These are phyloP conservation scores for Cenchrus fungigraminus DNA, from an alignment of 176 grass and related monocot species.

Conservation along the genomic window DNA sequence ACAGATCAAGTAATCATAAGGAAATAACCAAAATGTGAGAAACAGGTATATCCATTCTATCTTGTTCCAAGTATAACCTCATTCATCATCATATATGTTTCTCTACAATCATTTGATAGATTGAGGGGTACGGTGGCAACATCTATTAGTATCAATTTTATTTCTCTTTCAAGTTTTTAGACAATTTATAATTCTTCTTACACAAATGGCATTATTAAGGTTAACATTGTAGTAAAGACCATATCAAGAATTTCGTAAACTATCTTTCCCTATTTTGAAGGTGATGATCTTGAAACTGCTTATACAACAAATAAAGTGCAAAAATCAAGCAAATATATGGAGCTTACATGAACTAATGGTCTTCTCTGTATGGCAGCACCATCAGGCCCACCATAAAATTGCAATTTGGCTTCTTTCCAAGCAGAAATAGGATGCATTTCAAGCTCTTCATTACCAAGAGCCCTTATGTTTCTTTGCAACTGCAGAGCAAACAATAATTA, in stretches of 20 bases:
- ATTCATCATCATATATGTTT: conserved; percentile 7
- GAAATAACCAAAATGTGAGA: neutral
- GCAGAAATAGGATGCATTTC: conserved; percentile 72
- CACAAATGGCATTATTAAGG: neutral
- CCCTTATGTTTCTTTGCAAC: conserved; percentile 67
- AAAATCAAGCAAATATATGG: conserved; percentile 28
- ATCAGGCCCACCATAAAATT: conserved; percentile 41
- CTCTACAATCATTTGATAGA: conserved; percentile 22
- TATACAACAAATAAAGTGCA: conserved; percentile 24
- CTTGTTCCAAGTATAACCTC: neutral
- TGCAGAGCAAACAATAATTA: conserved; percentile 35
- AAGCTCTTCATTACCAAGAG: conserved; percentile 63
- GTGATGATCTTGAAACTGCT: conserved; percentile 9
- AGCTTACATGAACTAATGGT: conserved; percentile 65
- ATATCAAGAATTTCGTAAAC: neutral
- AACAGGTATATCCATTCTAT: neutral
- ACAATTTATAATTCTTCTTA: conserved; percentile 16
- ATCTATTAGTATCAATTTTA: conserved; percentile 15
- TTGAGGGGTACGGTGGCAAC: neutral
- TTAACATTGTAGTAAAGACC: neutral
- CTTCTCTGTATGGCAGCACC: conserved; percentile 50
- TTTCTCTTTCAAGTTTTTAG: conserved; percentile 14
- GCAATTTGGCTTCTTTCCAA: conserved; percentile 76
- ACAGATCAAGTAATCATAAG: conserved; percentile 28
- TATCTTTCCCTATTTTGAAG: conserved; percentile 1